A percentile compares a stretch with the other conserved stretches of the same genome.
Conservation (phyloP, 2,329 filamentous ascomycete genomes). For the Penicillium sp. region DNA sequence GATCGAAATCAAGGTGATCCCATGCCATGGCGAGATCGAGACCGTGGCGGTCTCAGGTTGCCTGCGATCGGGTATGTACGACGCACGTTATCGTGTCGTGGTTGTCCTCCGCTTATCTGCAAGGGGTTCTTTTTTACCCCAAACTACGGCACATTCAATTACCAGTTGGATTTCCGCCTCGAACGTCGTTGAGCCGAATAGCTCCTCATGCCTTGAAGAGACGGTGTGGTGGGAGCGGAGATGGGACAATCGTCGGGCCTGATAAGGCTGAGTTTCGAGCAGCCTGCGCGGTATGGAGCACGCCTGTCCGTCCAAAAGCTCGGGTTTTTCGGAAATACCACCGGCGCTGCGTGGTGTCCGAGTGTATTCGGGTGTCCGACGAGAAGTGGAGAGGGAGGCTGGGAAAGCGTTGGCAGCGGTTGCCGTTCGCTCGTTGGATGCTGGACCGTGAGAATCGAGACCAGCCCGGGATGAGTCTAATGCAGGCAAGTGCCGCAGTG, state of each 20-base stretch:
- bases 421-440: slow-evolving; percentile 1
- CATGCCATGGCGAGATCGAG: slow-evolving; percentile 46
- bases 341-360: background rate
- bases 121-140: slow-evolving; percentile 1
- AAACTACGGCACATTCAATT: slow-evolving; percentile 19
- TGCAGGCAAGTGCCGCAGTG: slow-evolving; percentile 7
- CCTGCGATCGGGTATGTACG: background rate
- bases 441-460: background rate
- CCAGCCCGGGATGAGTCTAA: background rate
- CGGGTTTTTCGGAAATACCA: background rate
- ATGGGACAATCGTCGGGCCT: slow-evolving; percentile 15
- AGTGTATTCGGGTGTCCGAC: slow-evolving; percentile 1
- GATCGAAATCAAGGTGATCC: slow-evolving; percentile 69
- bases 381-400: slow-evolving; percentile 8
- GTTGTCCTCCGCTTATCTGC: slow-evolving; percentile 1
- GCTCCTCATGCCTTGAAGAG: slow-evolving; percentile 33
- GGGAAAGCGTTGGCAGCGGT: background rate
- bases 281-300: background rate
- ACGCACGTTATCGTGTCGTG: background rate
- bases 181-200: slow-evolving; percentile 18
- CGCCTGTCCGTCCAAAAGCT: background rate
- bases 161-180: slow-evolving; percentile 29
- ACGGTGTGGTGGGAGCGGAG: slow-evolving; percentile 8
- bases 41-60: slow-evolving; percentile 16
- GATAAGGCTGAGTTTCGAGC: slow-evolving; percentile 19